Percentiles rank a stretch among this genome's conserved stretches.
These are phyloP conservation scores for Chaetoscypha palmicola DNA, from an alignment of 2,329 filamentous ascomycete genomes.

Conservation along the genomic window DNA sequence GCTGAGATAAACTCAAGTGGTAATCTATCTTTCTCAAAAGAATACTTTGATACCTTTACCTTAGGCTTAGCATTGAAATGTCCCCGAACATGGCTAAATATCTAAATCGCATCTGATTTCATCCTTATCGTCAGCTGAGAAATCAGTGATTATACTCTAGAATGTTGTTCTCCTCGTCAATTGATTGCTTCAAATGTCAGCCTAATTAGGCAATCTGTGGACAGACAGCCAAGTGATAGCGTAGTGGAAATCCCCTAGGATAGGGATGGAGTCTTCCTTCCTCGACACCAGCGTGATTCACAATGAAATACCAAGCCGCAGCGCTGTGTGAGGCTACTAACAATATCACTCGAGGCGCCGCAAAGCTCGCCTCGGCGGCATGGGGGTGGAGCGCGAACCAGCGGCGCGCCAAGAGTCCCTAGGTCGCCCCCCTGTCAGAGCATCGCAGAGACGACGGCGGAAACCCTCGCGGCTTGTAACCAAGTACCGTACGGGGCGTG, in stretches of 20 bases:
- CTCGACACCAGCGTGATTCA: constrained; percentile 2
- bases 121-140: too few species aligned
- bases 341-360: constrained; percentile 9
- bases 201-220: background rate
- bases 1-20: too few species aligned
- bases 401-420: background rate
- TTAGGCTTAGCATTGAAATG: too few species aligned
- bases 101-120: too few species aligned
- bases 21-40: too few species aligned
- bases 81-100: too few species aligned
- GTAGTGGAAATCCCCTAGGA: too few species aligned
- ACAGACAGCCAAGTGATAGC: background rate
- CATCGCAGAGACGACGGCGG: background rate
- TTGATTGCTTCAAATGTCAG: background rate
- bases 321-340: constrained; percentile 5
- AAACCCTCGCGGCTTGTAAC: constrained; percentile 6
- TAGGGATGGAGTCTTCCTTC: too few species aligned
- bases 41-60: too few species aligned
- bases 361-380: constrained; percentile 5
- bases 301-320: constrained; percentile 5
- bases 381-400: background rate
- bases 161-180: background rate
- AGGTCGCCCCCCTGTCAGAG: too few species aligned
- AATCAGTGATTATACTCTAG: too few species aligned
- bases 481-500: constrained; percentile 13